Base-by-base conservation (phyloP, 2,329 filamentous ascomycete genomes). In the Penicillium fuscoglaucum region DNA sequence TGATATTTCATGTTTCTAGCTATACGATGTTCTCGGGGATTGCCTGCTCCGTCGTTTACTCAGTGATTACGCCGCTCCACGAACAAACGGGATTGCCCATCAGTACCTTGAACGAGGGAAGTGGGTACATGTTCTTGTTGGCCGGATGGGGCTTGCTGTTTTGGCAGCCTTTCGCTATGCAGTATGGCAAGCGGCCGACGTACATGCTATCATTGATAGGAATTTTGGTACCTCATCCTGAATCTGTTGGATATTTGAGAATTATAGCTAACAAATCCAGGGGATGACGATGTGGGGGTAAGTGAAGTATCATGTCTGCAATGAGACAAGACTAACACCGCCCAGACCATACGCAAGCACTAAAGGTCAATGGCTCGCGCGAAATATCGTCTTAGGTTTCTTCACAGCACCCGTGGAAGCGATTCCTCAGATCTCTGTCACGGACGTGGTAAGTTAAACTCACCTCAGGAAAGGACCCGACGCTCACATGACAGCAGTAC, bases 151-250 rank as follows among this genome's bases (percentile, higher is more conserved):
- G 76, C 0, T 66, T 78, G 19, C 55, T 80, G 1, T 75, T 80
- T 50, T 81, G 79, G 79, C 79, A 81, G 59, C 77, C 79, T 0
- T 74, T 80, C 53, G 76, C 79, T 2, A 63, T 79, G 61, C 74
- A 78, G 44, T 80, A 76, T 65, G 79, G 78, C 24, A 75, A 76
- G 58, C 68, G 74, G 6, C 58, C 73, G 55, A 73, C 71, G 0
- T 76, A 73, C 56, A 43, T 76, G 6, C 9, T 75, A 3, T 76
- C 74, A 0, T 49, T 75, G 48, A 44, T 66, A 15, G 73, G 73
- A 6, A 67, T 69, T 7, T 45, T 74, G 60, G 73, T 75, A 58
- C 62, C 72, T 60, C 1, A 2, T 31, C 7, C 4, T 13, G 0
- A 7, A 8, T 1, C 15, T 15, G 1, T 10, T 39, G 2, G 58